Evolutionary conservation across 2,329 filamentous ascomycete genomes (phyloP).

Genomic region (Geosmithia flava): DNA sequence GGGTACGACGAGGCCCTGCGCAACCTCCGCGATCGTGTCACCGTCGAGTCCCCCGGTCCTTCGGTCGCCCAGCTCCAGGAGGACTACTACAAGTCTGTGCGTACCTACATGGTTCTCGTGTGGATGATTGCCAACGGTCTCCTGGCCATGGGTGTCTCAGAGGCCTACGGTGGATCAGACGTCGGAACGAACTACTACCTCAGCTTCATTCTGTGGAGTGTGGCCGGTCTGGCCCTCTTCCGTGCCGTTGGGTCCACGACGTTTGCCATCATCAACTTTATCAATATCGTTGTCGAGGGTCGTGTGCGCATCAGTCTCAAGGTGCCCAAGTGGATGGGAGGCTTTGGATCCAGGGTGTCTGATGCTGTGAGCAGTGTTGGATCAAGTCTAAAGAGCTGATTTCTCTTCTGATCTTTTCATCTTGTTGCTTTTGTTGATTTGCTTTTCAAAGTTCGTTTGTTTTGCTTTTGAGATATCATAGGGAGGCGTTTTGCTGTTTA

Average conservation of each 20-base stretch:
- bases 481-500: constrained; percentile 1
- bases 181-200: constrained; percentile 83
- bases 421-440: constrained; percentile 2
- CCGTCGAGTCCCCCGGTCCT: constrained; percentile 51
- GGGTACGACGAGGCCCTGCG: constrained; percentile 95
- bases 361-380: constrained; percentile 37
- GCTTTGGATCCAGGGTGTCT: constrained; percentile 27
- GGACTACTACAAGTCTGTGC: constrained; percentile 94
- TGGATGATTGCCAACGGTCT: constrained; percentile 93
- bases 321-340: constrained; percentile 35
- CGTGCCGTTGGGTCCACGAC: constrained; percentile 70
- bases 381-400: constrained; percentile 21
- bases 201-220: constrained; percentile 84
- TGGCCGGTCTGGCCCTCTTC: constrained; percentile 78
- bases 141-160: constrained; percentile 83
- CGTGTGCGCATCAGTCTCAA: constrained; percentile 52
- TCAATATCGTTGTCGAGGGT: constrained; percentile 81
- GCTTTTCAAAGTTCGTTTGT: constrained; percentile 1
- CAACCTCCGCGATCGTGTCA: constrained; percentile 85
- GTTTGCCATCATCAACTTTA: constrained; percentile 71
- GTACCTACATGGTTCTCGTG: constrained; percentile 92
- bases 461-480: constrained; percentile 4
- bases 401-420: constrained; percentile 3
- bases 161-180: constrained; percentile 62
- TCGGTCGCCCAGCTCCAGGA: constrained; percentile 83